phyloP scores from a whole-genome alignment of 2,329 filamentous ascomycete species.

The Ceratocystis huliohia region DNA sequence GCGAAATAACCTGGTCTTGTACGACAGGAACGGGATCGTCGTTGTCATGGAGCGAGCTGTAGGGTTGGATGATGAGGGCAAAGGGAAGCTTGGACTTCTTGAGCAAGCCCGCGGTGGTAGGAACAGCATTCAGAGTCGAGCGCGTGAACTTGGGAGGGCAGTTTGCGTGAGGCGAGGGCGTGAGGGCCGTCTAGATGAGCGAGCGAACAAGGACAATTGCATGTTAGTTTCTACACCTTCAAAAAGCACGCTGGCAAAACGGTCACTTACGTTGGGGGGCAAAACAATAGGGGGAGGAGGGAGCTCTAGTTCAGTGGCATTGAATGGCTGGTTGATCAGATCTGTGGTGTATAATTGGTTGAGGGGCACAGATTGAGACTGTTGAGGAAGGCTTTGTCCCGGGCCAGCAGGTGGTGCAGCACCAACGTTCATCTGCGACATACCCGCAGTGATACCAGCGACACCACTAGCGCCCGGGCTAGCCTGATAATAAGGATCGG shows the following conservation, averaged over 20 bases:
- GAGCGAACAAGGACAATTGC: no score
- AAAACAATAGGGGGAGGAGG: conserved; percentile 84
- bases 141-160: conserved; percentile 88
- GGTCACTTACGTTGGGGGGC: conserved; percentile 68
- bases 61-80: conserved; percentile 90
- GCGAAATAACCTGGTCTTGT: conserved; percentile 92
- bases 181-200: conserved; percentile 60
- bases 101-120: conserved; percentile 78
- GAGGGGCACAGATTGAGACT: conserved; percentile 35
- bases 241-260: not conserved
- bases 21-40: conserved; percentile 87
- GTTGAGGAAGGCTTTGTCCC: conserved; percentile 36
- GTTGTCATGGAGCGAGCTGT: conserved; percentile 79
- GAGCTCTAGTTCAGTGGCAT: conserved; percentile 80
- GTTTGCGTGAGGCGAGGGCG: conserved; percentile 80
- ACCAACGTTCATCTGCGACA: conserved; percentile 74
- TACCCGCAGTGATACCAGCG: conserved; percentile 67
- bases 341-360: conserved; percentile 92
- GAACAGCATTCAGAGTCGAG: conserved; percentile 87
- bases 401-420: conserved; percentile 31
- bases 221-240: not conserved
- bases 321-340: conserved; percentile 82
- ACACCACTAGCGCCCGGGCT: conserved; percentile 36
- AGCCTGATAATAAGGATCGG: conserved; percentile 50
- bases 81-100: conserved; percentile 97